Base-by-base conservation (phyloP, 2,329 filamentous ascomycete genomes). In the Albifimbria verrucaria region DNA sequence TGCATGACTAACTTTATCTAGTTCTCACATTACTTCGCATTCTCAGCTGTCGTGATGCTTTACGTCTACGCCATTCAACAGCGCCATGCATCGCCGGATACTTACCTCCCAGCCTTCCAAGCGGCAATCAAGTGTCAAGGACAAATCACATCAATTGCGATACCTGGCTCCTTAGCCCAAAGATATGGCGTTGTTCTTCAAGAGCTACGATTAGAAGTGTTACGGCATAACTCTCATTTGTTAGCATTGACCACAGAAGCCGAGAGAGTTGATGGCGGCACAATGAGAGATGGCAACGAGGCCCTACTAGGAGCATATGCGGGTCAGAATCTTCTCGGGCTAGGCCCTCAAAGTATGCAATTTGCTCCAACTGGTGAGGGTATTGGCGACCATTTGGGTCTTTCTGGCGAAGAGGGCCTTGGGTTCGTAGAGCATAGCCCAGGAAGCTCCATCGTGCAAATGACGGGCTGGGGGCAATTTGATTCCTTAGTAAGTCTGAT, bases 1-100 rank as follows among this genome's bases (percentile, higher is more conserved):
- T 39, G 18, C 32, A 7, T 6, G 32, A 12, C 18, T 12, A 39
- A 12, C 4, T 39, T 12, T 2, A n/a, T 15, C 10, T 11, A 70
- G 67, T 69, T 71, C 44, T 68, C 64, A 1, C 72, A 73, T 22
- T 77, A 78, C 51, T 74, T 72, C 50, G 73, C 69, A 1, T 78
- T 77, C 44, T 75, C 65, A 12, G 75, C 75, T 0, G 70, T 74
- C 3, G 72, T 75, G 1, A 66, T 77, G 1, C 61, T 77, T 2
- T 77, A 77, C 52, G 69, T 77, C 4, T 74, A 72, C 42, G 68
- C 69, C 4, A 77, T 77, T 10, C 74, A 75, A 42, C 62, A 71
- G 26, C 56, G 66, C 1, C 56, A 62, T 4, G 54, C 60, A 3
- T 57, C 62, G 3, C 55, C 62, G 28, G 61, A 65, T 23, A 60